Evolutionary conservation across 257 asterid species (phyloP).

Genomic region (Nicotiana otophora): DNA sequence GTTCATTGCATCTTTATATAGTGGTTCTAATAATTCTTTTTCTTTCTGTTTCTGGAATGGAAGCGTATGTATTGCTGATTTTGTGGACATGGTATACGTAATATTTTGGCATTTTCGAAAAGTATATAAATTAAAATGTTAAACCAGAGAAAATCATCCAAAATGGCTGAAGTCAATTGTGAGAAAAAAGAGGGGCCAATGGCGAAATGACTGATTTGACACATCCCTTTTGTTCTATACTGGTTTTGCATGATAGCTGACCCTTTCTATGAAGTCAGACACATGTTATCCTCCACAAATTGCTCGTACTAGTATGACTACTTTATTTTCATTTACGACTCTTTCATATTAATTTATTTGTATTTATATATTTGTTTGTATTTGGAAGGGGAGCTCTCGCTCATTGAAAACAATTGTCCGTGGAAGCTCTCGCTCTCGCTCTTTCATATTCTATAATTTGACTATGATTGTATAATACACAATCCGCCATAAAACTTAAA

Average conservation of each 20-base stretch:
- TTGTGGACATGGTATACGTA: background rate
- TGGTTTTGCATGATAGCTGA: conserved; percentile 1
- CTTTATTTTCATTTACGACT: background rate
- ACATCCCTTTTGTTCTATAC: background rate
- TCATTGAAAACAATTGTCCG: too few relatives aligned
- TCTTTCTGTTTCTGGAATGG: too few relatives aligned
- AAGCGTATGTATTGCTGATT: background rate
- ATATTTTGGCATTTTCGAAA: background rate
- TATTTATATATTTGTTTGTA: too few relatives aligned
- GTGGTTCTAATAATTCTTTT: background rate
- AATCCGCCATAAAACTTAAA: background rate
- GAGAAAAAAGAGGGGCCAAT: background rate
- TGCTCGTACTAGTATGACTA: background rate
- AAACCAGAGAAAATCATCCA: background rate
- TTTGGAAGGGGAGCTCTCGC: too few relatives aligned
- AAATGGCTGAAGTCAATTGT: background rate
- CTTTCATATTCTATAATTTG: too few relatives aligned
- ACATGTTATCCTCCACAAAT: background rate
- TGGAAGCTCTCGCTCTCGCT: too few relatives aligned
- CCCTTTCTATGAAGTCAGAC: background rate
- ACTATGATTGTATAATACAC: background rate
- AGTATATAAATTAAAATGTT: background rate
- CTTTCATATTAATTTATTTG: background rate
- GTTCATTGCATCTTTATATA: background rate
- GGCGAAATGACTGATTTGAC: background rate